Base-by-base conservation (phyloP, 2,329 filamentous ascomycete species). In the Microcyclospora pomicola region DNA sequence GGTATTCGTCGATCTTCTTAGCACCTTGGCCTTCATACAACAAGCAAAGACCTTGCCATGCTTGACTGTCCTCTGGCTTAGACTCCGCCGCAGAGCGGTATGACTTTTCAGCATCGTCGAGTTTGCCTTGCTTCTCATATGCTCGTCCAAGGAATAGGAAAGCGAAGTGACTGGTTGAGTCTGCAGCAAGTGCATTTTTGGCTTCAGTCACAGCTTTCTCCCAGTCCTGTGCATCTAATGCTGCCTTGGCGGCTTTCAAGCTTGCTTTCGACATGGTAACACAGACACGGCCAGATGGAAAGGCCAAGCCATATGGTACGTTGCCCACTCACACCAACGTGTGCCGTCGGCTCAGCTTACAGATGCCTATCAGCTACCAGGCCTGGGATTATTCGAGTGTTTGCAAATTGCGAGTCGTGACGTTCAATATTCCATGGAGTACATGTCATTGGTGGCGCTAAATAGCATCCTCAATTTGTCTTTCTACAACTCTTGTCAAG, bases 71-170 rank as follows among this genome's bases (percentile, higher is more conserved):
- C 13, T 74, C 67, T 1, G 78, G 74, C 46, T 84, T 87, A 43
- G 84, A 65, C 14, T 69, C 67, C 5, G 81, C 74, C 1, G 88
- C 91, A 27, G 72, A 68, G 31, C 71, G 67, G 59, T 96, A 96
- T 1, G 78, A 75, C 27, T 70, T 72, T 49, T 91, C 86, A 0
- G 91, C 78, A 31, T 84, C 80, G 6, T 81, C 75, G 6, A 71
- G 62, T 43, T 77, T 72, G 42, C 75, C 74, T 44, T 80, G 72
- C 57, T 86, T 91, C 59, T 93, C 85, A 33, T 80, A 67, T 2
- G 83, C 82, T 57, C 92, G 84, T 2, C 84, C 91, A 13, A 93
- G 67, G 55, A 95, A 92, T n/a, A 96, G 71, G 47, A 65, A 84
- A 73, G 77, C 86, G 59, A 88, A 84, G 60, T 93, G 91, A 58